These are phyloP conservation scores for Tetrapisispora nanseiensis DNA, from an alignment of 805 yeast genomes.

Conservation along the genomic window DNA sequence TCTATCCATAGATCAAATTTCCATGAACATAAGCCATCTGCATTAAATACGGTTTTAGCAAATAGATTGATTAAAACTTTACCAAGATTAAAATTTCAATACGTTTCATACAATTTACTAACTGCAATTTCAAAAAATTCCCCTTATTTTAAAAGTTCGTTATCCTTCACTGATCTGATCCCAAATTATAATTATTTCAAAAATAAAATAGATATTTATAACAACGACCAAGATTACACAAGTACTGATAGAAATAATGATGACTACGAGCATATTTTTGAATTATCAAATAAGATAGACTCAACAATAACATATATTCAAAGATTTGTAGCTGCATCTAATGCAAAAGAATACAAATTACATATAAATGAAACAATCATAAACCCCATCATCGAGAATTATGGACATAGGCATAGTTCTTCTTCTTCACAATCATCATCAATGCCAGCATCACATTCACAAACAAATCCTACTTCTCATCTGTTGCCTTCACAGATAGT, in stretches of 20 bases:
- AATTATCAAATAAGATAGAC: constrained; percentile 27
- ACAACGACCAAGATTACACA: neutral
- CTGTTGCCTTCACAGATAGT: neutral
- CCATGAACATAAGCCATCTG: constrained; percentile 29
- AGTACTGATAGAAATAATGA: neutral
- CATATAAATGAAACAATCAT: neutral
- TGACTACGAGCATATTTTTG: neutral
- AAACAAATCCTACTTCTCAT: too few species aligned
- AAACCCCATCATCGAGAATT: neutral
- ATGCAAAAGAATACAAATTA: constrained; percentile 33
- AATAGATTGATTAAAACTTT: constrained; percentile 22
- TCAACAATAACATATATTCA: constrained; percentile 32
- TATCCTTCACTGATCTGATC: neutral
- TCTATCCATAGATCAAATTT: constrained; percentile 26
- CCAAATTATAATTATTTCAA: constrained; percentile 3
- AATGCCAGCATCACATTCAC: neutral
- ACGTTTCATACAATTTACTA: constrained; percentile 25
- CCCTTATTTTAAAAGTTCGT: neutral
- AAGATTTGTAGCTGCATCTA: constrained; percentile 40
- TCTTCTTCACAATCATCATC: neutral
- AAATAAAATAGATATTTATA: neutral
- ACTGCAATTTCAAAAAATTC: constrained; percentile 22
- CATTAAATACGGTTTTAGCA: constrained; percentile 22
- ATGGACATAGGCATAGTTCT: neutral
- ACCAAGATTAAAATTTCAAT: constrained; percentile 28